Evolutionary conservation across 106 monocot genomes (phyloP).

Genomic region (Phalaenopsis equestris): DNA sequence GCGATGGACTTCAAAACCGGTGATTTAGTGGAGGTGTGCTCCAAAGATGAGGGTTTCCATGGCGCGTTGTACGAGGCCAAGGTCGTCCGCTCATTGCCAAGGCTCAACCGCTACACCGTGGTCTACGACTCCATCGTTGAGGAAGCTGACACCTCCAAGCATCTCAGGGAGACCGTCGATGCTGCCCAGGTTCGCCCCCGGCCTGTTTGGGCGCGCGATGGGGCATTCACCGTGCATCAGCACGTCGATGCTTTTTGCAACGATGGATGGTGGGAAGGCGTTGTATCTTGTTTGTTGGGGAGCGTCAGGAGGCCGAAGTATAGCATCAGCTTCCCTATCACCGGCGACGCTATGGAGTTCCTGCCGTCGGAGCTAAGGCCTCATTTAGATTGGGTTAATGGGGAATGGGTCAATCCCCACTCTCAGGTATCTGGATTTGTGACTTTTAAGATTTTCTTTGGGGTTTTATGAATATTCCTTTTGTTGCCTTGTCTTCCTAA

Average conservation of each 20-base stretch:
- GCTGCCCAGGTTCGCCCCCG: constrained; percentile 31
- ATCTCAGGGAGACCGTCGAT: constrained; percentile 26
- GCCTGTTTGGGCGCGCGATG: constrained; percentile 4
- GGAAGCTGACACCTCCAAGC: constrained; percentile 7
- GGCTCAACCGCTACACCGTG: constrained; percentile 24
- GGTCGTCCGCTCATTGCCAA: constrained; percentile 14
- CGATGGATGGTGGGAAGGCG: constrained; percentile 62
- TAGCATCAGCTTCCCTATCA: neutral
- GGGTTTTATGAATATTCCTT: neutral
- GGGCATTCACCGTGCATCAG: constrained; percentile 16
- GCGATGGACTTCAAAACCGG: constrained; percentile 20
- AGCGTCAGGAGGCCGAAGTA: neutral
- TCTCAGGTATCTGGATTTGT: neutral
- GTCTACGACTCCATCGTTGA: constrained; percentile 26
- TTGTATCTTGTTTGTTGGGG: constrained; percentile 8
- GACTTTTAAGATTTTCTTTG: neutral
- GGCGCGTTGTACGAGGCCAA: constrained; percentile 46
- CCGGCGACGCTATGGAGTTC: constrained; percentile 13
- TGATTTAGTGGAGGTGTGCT: constrained; percentile 38
- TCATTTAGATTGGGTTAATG: constrained; percentile 7
- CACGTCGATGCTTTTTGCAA: constrained; percentile 46
- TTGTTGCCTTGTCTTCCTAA: too few relatives aligned
- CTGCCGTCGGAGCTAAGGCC: constrained; percentile 7
- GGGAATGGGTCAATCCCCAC: neutral
- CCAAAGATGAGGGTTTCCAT: constrained; percentile 32